Percentiles rank a stretch among this genome's conserved stretches.
Conservation (phyloP, 176 grass and related monocot genomes). For the Puya raimondii region DNA sequence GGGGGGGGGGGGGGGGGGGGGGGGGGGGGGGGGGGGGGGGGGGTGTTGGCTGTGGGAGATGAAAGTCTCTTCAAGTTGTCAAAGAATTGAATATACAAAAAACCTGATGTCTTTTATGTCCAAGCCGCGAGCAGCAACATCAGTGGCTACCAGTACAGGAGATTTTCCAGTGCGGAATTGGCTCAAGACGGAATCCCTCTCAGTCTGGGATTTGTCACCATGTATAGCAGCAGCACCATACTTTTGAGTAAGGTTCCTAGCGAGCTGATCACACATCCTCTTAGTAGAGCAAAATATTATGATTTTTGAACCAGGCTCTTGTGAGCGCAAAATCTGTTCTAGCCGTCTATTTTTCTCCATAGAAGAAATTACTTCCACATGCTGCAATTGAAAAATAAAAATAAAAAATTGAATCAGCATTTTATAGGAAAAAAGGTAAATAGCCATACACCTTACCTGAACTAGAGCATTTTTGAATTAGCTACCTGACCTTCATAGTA, state of each 20-base stretch:
- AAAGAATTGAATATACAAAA: conserved; percentile 24
- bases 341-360: conserved; percentile 68
- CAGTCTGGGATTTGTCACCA: conserved; percentile 89
- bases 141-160: conserved; percentile 78
- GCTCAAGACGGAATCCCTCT: conserved; percentile 83
- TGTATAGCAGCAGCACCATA: conserved; percentile 80
- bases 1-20: background rate
- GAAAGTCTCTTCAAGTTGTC: background rate
- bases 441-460: background rate
- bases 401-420: background rate
- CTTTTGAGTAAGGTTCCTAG: conserved; percentile 42
- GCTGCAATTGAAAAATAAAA: conserved; percentile 25
- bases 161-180: conserved; percentile 67
- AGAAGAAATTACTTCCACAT: conserved; percentile 65
- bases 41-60: too few species aligned
- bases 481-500: too few species aligned
- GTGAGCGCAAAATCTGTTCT: conserved; percentile 68
- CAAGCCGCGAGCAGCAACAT: conserved; percentile 87
- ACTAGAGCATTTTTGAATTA: background rate
- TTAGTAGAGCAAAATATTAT: conserved; percentile 99
- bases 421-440: conserved; percentile 15
- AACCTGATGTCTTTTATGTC: conserved; percentile 90
- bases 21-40: background rate
- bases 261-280: conserved; percentile 86
- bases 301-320: conserved; percentile 69